Percentiles rank a stretch among this genome's conserved stretches.
Conservation (phyloP, 129 eudicot genomes). For the Flaveria trinervia region DNA sequence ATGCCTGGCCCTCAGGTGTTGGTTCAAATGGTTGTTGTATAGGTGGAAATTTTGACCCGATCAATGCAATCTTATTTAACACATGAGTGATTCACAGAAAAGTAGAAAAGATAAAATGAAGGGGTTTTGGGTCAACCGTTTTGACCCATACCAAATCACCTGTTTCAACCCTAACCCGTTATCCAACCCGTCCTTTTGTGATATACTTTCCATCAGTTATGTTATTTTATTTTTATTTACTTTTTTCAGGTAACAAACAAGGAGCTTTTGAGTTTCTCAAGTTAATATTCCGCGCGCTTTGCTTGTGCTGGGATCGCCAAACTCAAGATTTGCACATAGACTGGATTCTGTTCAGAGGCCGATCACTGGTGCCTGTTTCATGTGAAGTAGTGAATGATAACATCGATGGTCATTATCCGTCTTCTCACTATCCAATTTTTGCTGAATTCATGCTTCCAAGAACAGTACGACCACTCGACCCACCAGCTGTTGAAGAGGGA, state of each 20-base stretch:
- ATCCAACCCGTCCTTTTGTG: neutral
- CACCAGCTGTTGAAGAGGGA: slow-evolving; percentile 59
- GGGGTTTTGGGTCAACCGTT: neutral
- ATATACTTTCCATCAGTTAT: no score
- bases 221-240: neutral
- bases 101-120: neutral
- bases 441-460: slow-evolving; percentile 97
- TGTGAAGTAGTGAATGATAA: slow-evolving; percentile 85
- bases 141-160: neutral
- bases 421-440: slow-evolving; percentile 89
- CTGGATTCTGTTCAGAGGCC: slow-evolving; percentile 87
- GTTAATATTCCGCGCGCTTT: slow-evolving; percentile 86
- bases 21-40: neutral
- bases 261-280: slow-evolving; percentile 85
- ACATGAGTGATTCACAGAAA: neutral
- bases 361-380: slow-evolving; percentile 76
- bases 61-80: neutral
- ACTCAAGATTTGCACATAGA: slow-evolving; percentile 93
- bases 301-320: slow-evolving; percentile 99
- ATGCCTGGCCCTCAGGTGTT: neutral
- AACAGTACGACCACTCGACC: slow-evolving; percentile 61
- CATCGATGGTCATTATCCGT: slow-evolving; percentile 84
- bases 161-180: neutral
- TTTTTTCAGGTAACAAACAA: slow-evolving; percentile 71
- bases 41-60: neutral